Base-by-base conservation (phyloP, 352 stramenopile species). In the Phytophthora fragariae region DNA sequence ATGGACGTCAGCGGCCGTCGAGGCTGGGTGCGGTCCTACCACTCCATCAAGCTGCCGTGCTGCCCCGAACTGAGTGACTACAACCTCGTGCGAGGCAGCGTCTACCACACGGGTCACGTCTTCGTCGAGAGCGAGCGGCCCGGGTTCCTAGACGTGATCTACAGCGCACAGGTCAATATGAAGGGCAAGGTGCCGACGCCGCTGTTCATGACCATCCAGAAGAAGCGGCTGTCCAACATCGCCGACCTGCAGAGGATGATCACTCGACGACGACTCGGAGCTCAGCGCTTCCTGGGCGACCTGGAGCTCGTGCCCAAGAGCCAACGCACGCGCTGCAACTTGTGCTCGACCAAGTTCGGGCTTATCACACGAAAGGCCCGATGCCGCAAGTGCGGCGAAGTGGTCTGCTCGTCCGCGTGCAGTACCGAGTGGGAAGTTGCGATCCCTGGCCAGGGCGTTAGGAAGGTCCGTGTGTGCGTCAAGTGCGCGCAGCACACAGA, bases 311-410 rank as follows among this genome's bases (percentile, higher is more conserved):
- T 92, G 37, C 82, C 82, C 15, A 90, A 88, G 75, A 77, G 64
- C 11, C 61, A 82, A 57, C 85, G 87, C 17, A 78, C 71, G 29
- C 86, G 82, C 19, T 94, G 87, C 71, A 75, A 84, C 64, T 39
- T 92, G 11, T 94, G 87, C 56, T 72, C 78, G 6, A 49, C 68
- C 37, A 88, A 86, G 63, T 94, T 94, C 62, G 77, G 81, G 0
- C 39, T 90, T 37, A 74, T 94, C n/a, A 83, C 73, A n/a, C 81
- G 81, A 2, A 94, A 94, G 58, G 57, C 76, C 8, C 79, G 81
- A 21, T 94, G 87, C 64, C 83, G 85, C 64, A 89, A 86, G 65
- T 94, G 87, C 56, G 87, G 87, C 19, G 84, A 94, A 80, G 87
- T 94, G 27, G 82, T 93, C 17, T 94, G 87, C 59, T 49, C 75